These are phyloP conservation scores for Aeschynomene evenia DNA, from an alignment of 306 rosid genomes.

Conservation along the genomic window DNA sequence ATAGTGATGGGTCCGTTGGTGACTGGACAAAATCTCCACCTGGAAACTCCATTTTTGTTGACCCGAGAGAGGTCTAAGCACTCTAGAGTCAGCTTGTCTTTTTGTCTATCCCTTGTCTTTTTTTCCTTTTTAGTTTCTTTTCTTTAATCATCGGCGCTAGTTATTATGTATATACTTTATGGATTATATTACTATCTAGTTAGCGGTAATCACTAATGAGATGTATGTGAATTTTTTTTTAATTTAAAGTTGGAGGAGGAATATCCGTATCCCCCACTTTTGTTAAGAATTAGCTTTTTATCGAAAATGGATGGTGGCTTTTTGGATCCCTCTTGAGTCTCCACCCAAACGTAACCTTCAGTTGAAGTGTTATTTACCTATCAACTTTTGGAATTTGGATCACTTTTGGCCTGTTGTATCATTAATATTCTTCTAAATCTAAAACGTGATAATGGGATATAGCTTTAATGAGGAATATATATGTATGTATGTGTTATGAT, in stretches of 20 bases:
- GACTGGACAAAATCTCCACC: conserved; percentile 94
- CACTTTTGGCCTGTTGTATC: not conserved
- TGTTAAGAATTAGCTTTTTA: conserved; percentile 26
- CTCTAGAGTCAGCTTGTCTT: not conserved
- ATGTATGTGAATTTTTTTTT: conserved; percentile 29
- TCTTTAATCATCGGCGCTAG: not conserved
- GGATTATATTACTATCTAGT: conserved; percentile 28
- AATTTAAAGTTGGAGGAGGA: conserved; percentile 34
- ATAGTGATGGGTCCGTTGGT: conserved; percentile 82
- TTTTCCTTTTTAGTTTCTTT: not conserved
- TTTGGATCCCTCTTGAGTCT: conserved; percentile 33
- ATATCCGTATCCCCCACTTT: conserved; percentile 28
- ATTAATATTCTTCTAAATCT: not conserved
- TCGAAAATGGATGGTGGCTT: conserved; percentile 54
- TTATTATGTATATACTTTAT: not conserved
- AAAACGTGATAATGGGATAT: conserved; percentile 11
- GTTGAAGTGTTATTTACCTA: conserved; percentile 21
- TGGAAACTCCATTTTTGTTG: conserved; percentile 81
- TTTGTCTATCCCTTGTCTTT: not conserved
- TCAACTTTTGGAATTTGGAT: not conserved
- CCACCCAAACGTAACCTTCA: conserved; percentile 40
- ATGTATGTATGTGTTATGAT: not conserved
- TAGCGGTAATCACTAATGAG: not conserved
- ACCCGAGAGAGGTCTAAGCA: conserved; percentile 81
- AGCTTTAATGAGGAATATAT: not conserved